Evolutionary conservation across 2,329 filamentous ascomycete genomes (phyloP).

Genomic region (Paracorniculantispora psalliotae): DNA sequence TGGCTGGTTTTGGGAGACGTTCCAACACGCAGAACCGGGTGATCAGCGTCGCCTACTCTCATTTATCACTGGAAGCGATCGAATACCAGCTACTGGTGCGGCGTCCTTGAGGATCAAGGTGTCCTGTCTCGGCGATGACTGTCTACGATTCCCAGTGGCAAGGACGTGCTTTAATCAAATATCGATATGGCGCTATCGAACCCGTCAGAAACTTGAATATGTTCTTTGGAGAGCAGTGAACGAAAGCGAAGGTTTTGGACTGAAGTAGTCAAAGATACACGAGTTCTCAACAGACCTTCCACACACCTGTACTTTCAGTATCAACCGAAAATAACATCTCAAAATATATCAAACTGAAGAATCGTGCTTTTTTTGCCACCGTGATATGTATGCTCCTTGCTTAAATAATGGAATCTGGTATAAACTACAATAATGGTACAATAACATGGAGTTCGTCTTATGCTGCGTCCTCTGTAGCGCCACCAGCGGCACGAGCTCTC

Average conservation of each 20-base stretch:
- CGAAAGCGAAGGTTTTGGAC: constrained; percentile 86
- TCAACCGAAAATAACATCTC: background rate
- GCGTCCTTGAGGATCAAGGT: constrained; percentile 74
- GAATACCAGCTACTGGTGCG: constrained; percentile 83
- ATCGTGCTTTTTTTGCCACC: background rate
- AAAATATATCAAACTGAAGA: background rate
- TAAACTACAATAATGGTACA: constrained; percentile 11
- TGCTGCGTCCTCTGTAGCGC: constrained; percentile 29
- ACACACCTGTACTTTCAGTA: background rate
- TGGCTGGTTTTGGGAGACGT: constrained; percentile 85
- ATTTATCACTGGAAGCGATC: constrained; percentile 87
- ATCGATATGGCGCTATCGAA: constrained; percentile 67
- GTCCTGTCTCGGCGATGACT: constrained; percentile 69
- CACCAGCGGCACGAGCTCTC: constrained; percentile 35
- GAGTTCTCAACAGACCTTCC: background rate
- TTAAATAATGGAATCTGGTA: constrained; percentile 4
- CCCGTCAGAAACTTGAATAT: constrained; percentile 60
- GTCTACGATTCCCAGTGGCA: constrained; percentile 72
- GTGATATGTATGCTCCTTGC: constrained; percentile 2
- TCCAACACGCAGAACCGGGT: constrained; percentile 57
- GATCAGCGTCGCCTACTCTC: constrained; percentile 75
- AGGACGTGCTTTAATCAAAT: constrained; percentile 89
- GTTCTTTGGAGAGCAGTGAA: constrained; percentile 82
- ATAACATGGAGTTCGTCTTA: constrained; percentile 18
- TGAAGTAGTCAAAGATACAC: constrained; percentile 55